Percentiles rank a stretch among this genome's conserved stretches.
Conservation (phyloP, 1,139 yeast genomes). For the Casaregolazyma lundiana region DNA sequence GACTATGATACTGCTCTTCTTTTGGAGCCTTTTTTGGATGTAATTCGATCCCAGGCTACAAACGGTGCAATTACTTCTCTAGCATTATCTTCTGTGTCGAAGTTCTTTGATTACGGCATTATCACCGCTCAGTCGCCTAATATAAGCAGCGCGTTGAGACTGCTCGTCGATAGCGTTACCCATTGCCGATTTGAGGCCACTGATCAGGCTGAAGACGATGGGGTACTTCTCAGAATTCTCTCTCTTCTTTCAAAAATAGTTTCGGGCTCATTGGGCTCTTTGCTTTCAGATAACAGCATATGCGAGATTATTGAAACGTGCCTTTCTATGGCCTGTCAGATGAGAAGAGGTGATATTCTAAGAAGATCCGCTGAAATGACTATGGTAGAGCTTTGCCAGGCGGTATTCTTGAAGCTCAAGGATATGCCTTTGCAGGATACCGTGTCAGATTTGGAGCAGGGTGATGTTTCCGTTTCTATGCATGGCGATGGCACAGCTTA, state of each 20-base stretch:
- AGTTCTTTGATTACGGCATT: constrained; percentile 60
- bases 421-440: constrained; percentile 31
- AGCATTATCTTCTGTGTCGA: constrained; percentile 72
- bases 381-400: constrained; percentile 58
- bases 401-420: constrained; percentile 59
- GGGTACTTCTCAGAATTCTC: constrained; percentile 79
- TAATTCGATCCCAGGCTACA: constrained; percentile 80
- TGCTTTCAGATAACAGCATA: constrained; percentile 74
- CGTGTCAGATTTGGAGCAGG: constrained; percentile 7
- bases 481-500: constrained; percentile 3
- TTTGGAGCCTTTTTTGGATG: constrained; percentile 78
- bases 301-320: constrained; percentile 91
- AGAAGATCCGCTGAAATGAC: constrained; percentile 89
- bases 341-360: constrained; percentile 83
- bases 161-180: constrained; percentile 71
- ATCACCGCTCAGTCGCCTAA: constrained; percentile 44
- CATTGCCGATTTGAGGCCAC: constrained; percentile 96
- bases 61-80: constrained; percentile 82
- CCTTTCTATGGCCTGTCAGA: constrained; percentile 86
- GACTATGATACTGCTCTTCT: constrained; percentile 69
- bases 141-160: constrained; percentile 47
- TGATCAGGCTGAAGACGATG: constrained; percentile 89
- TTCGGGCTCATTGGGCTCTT: constrained; percentile 54
- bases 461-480: constrained; percentile 10
- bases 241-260: constrained; percentile 67